These are phyloP conservation scores for Penicillium daleae DNA, from an alignment of 495 filamentous ascomycete species.

Conservation along the genomic window DNA sequence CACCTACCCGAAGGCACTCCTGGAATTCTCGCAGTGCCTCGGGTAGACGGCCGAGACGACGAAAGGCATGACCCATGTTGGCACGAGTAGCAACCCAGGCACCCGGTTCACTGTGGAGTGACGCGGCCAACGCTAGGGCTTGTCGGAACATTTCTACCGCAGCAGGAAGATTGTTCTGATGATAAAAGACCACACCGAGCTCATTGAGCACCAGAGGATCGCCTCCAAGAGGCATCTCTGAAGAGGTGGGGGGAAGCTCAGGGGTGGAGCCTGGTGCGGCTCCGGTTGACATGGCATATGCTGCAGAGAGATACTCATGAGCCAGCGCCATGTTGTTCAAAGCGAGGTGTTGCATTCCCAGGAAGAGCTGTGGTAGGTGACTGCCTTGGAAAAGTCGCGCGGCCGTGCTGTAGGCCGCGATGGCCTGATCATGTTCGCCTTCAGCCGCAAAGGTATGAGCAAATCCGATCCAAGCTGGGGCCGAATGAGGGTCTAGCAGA, in stretches of 20 bases:
- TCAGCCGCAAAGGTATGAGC: constrained; percentile 99
- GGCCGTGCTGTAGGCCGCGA: constrained; percentile 95
- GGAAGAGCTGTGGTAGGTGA: constrained; percentile 92
- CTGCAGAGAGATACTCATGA: constrained; percentile 92
- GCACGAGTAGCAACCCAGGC: constrained; percentile 88
- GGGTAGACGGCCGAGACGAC: constrained; percentile 69
- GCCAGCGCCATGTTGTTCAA: constrained; percentile 93
- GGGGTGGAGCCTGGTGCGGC: constrained; percentile 45
- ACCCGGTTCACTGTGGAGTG: constrained; percentile 77
- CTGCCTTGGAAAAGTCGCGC: constrained; percentile 96
- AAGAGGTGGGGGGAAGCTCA: constrained; percentile 39
- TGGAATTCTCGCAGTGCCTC: constrained; percentile 79
- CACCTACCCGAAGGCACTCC: constrained; percentile 76
- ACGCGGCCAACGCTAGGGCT: constrained; percentile 74
- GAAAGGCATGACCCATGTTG: constrained; percentile 86
- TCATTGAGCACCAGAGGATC: constrained; percentile 95
- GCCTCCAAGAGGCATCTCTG: constrained; percentile 54
- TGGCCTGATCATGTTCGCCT: constrained; percentile 97
- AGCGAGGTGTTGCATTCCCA: constrained; percentile 97
- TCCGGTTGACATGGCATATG: constrained; percentile 71
- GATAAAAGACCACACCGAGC: constrained; percentile 90
- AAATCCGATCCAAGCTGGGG: constrained; percentile 98
- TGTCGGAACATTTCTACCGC: constrained; percentile 73
- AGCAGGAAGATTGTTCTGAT: constrained; percentile 77
- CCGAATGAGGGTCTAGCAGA: constrained; percentile 97